phyloP scores from a whole-genome alignment of 345 rosid species.

The Salix brachista region DNA sequence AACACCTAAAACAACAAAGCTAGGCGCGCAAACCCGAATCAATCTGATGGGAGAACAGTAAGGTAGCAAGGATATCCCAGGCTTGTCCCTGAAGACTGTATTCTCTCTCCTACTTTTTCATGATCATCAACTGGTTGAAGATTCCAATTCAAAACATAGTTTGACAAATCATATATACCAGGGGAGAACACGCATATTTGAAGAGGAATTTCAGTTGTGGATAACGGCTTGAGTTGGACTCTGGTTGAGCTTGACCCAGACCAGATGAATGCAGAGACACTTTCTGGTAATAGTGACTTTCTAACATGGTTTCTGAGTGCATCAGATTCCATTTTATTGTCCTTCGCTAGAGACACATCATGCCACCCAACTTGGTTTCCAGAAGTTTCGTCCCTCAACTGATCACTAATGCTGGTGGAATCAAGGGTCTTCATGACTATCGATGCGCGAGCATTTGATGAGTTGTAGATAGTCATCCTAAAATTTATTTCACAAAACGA shows the following conservation, averaged over 20 bases:
- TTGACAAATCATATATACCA: constrained; percentile 72
- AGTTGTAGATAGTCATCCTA: constrained; percentile 63
- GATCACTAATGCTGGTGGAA: constrained; percentile 21
- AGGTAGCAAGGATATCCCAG: constrained; percentile 68
- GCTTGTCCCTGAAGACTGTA: constrained; percentile 52
- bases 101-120: constrained; percentile 26
- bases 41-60: constrained; percentile 58
- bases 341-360: constrained; percentile 38
- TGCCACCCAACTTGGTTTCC: constrained; percentile 70
- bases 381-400: constrained; percentile 27
- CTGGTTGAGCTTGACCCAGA: constrained; percentile 69
- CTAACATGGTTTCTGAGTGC: constrained; percentile 24
- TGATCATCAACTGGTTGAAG: constrained; percentile 18
- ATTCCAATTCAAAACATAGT: constrained; percentile 71
- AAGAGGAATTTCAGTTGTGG: constrained; percentile 54
- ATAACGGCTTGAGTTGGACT: constrained; percentile 50
- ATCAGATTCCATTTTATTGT: constrained; percentile 48
- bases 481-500: constrained; percentile 51
- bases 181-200: constrained; percentile 71
- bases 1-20: constrained; percentile 2
- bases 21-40: constrained; percentile 4
- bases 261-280: constrained; percentile 70
- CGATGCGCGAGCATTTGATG: constrained; percentile 42
- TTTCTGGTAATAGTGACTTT: constrained; percentile 41
- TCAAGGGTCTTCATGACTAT: constrained; percentile 49